phyloP scores from a whole-genome alignment of 2,329 filamentous ascomycete species.

The Hypomyces rosellus region DNA sequence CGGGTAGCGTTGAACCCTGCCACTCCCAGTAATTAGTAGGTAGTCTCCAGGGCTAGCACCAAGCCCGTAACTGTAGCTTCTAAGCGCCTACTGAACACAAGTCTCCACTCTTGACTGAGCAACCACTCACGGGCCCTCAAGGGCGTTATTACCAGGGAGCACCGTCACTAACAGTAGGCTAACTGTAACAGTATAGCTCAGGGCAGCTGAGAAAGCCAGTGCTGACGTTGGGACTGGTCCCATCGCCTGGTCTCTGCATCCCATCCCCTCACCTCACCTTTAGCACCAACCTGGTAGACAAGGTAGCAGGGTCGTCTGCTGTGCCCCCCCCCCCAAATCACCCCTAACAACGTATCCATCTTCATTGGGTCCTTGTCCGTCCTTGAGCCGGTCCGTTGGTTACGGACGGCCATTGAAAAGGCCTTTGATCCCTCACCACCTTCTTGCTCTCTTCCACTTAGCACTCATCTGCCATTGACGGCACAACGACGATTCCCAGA shows the following conservation, averaged over 20 bases:
- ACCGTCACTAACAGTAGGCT: constrained; percentile 4
- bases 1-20: constrained; percentile 1
- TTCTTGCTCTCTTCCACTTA: constrained; percentile 22
- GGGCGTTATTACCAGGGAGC: constrained; percentile 8
- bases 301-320: constrained; percentile 3
- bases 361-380: constrained; percentile 20
- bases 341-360: constrained; percentile 26
- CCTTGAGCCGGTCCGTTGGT: neutral
- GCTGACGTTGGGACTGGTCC: constrained; percentile 8
- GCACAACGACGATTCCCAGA: constrained; percentile 14
- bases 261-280: neutral
- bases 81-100: constrained; percentile 12
- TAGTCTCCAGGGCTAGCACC: neutral
- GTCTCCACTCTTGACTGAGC: constrained; percentile 11
- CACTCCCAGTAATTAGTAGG: neutral
- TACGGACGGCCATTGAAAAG: constrained; percentile 32
- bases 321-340: constrained; percentile 15
- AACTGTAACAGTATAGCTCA: constrained; percentile 9
- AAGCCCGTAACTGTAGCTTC: neutral
- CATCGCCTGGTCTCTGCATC: neutral
- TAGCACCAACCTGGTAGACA: neutral
- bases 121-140: constrained; percentile 7
- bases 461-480: constrained; percentile 23
- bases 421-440: constrained; percentile 30
- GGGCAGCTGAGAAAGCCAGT: constrained; percentile 9